Base-by-base conservation (phyloP, 495 filamentous ascomycete species). In the Penicillium maclennaniae region DNA sequence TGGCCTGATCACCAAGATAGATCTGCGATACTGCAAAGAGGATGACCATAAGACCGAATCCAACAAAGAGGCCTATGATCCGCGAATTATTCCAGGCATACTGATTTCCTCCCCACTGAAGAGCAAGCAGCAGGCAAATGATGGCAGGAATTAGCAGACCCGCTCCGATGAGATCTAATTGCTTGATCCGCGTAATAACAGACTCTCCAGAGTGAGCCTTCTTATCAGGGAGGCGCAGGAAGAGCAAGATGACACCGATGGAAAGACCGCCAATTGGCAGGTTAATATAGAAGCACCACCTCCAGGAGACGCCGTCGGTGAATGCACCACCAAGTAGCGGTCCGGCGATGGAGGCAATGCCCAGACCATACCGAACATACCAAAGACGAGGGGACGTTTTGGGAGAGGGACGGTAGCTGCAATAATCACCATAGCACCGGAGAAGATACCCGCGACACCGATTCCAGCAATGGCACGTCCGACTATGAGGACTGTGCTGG, bases 231-330 rank as follows among this genome's bases (percentile, higher is more conserved):
- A 69, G 51, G 1, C 75, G 63, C 34, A 85, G 65, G 50, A 83
- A 73, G 52, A 85, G 65, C 21, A 81, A 54, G 43, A 85, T 76
- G 16, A 79, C 74, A 0, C 70, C 51, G 49, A 52, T 79, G 5
- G 80, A 77, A 10, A 81, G 44, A 15, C 73, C 83, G 8, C 85
- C 85, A 41, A 87, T 77, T 3, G 85, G 85, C 15, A 88, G 69
- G 49, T 89, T 90, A 68, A 87, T 88, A 63, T 82, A 91, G 68
- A 93, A 91, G 59, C 88, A 92, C 89, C 88, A 92, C 47, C 89
- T 71, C 89, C 89, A 95, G 1, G 81, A 79, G 6, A 82, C 66
- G n/a, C 78, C 67, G 23, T 79, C 72, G 0, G 79, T 83, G 48
- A 85, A 81, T 3, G 70, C 74, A 6, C 82, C 82, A 12, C 82